A percentile compares a stretch with the other conserved stretches of the same genome.
Evolutionary conservation across 352 stramenopile genomes (phyloP).

Genomic region (Globisporangium polare): DNA sequence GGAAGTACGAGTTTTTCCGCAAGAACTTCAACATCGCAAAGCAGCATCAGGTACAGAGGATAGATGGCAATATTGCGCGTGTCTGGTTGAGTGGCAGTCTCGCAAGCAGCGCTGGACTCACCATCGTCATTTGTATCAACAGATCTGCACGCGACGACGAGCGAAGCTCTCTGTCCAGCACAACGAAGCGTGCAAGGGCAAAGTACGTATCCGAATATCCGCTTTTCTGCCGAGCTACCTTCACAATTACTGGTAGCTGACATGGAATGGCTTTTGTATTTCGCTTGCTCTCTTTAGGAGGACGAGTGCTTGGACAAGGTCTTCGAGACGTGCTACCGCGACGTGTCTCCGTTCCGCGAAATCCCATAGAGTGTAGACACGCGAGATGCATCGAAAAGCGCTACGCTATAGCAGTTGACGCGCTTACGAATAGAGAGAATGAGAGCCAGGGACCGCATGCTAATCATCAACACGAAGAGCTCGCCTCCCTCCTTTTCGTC

Average conservation of each 20-base stretch:
- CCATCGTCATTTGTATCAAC: background rate
- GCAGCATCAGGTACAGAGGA: conserved; percentile 75
- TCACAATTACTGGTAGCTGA: background rate
- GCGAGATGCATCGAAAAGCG: background rate
- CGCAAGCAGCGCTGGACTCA: background rate
- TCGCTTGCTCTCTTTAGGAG: conserved; percentile 30
- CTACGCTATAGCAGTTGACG: background rate
- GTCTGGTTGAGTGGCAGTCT: background rate
- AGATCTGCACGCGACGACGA: conserved; percentile 87
- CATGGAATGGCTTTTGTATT: conserved; percentile 5
- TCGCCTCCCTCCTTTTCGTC: conserved; percentile 1
- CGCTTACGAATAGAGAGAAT: conserved; percentile 1
- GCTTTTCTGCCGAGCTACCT: background rate
- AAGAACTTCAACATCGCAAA: conserved; percentile 89
- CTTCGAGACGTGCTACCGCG: conserved; percentile 83
- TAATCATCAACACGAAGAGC: conserved; percentile 1
- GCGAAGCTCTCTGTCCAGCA: conserved; percentile 82
- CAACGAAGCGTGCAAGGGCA: conserved; percentile 74
- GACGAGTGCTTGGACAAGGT: conserved; percentile 85
- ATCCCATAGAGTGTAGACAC: conserved; percentile 47
- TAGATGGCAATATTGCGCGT: background rate
- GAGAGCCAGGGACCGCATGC: background rate
- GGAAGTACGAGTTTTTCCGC: conserved; percentile 89
- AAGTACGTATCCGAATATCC: conserved; percentile 26
- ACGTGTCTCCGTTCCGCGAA: conserved; percentile 77